These are phyloP conservation scores for Peronosclerospora sorghi DNA, from an alignment of 352 stramenopile species.

Conservation along the genomic window DNA sequence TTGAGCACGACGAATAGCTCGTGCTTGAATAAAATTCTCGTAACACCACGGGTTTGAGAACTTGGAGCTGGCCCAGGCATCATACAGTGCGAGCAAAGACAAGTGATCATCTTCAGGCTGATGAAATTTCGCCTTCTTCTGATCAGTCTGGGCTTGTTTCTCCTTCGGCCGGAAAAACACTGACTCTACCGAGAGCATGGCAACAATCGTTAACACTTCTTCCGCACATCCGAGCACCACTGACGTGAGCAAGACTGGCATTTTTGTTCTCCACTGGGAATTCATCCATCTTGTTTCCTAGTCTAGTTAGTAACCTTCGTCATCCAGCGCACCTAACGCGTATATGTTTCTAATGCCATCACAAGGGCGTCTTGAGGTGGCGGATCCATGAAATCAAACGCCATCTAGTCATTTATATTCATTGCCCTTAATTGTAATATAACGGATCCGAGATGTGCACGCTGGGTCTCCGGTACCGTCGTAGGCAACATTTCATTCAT, in stretches of 20 bases:
- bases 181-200: conserved; percentile 98
- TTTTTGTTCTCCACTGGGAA: conserved; percentile 99
- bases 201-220: conserved; percentile 98
- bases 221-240: conserved; percentile 96
- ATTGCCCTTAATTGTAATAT: conserved; percentile 99
- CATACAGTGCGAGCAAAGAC: conserved; percentile 96
- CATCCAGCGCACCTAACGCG: conserved; percentile 94
- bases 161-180: conserved; percentile 98
- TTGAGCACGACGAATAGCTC: conserved; percentile 93
- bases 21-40: conserved; percentile 98
- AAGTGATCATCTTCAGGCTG: conserved; percentile 98
- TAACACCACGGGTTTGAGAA: conserved; percentile 99
- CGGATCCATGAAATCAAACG: conserved; percentile 99
- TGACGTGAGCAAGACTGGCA: conserved; percentile 96
- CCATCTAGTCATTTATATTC: conserved; percentile 98
- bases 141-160: conserved; percentile 97
- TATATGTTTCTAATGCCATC: conserved; percentile 96
- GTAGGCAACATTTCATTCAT: conserved; percentile 95
- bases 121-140: conserved; percentile 99
- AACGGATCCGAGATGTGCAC: conserved; percentile 96
- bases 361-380: conserved; percentile 96
- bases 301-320: conserved; percentile 88
- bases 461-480: conserved; percentile 98
- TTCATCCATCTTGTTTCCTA: conserved; percentile 99
- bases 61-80: conserved; percentile 95